Percentiles rank a stretch among this genome's conserved stretches.
These are phyloP conservation scores for Mycosphaerella arachidis DNA, from an alignment of 2,329 filamentous ascomycete genomes.

Conservation along the genomic window DNA sequence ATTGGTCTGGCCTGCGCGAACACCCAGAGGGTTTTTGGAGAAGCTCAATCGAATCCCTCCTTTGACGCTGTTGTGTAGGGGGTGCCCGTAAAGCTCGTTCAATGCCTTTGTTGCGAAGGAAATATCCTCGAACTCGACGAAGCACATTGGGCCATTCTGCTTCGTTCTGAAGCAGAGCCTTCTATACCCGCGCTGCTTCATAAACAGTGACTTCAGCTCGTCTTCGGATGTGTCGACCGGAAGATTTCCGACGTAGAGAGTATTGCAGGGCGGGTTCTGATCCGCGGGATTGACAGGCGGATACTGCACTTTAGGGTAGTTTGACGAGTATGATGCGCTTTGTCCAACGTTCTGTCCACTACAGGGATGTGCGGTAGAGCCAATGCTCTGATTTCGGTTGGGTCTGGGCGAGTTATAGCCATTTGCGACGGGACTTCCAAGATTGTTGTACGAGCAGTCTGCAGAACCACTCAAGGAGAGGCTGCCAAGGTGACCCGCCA, in stretches of 20 bases:
- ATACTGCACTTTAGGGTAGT: slow-evolving; percentile 62
- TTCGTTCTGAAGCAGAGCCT: slow-evolving; percentile 92
- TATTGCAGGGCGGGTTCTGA: slow-evolving; percentile 96
- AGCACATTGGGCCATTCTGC: slow-evolving; percentile 95
- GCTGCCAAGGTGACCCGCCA: slow-evolving; percentile 62
- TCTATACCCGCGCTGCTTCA: slow-evolving; percentile 90
- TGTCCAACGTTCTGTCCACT: slow-evolving; percentile 49
- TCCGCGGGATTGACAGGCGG: slow-evolving; percentile 91
- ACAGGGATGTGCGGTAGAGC: slow-evolving; percentile 25
- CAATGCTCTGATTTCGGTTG: slow-evolving; percentile 45
- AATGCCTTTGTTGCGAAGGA: slow-evolving; percentile 88
- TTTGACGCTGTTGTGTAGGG: slow-evolving; percentile 85
- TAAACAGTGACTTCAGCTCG: slow-evolving; percentile 89
- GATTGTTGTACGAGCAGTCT: slow-evolving; percentile 34
- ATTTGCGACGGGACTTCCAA: slow-evolving; percentile 53
- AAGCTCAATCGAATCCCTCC: slow-evolving; percentile 94
- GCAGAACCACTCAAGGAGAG: slow-evolving; percentile 70
- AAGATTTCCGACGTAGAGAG: slow-evolving; percentile 94
- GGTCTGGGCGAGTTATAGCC: slow-evolving; percentile 47
- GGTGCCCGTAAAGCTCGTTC: slow-evolving; percentile 81
- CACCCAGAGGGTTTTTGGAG: slow-evolving; percentile 93
- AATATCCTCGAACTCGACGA: slow-evolving; percentile 95
- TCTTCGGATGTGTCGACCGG: slow-evolving; percentile 91
- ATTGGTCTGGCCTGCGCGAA: slow-evolving; percentile 68
- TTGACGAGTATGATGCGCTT: slow-evolving; percentile 53